Evolutionary conservation across 768 basidiomycete species (phyloP).

Genomic region (Lactifluus echinatus): DNA sequence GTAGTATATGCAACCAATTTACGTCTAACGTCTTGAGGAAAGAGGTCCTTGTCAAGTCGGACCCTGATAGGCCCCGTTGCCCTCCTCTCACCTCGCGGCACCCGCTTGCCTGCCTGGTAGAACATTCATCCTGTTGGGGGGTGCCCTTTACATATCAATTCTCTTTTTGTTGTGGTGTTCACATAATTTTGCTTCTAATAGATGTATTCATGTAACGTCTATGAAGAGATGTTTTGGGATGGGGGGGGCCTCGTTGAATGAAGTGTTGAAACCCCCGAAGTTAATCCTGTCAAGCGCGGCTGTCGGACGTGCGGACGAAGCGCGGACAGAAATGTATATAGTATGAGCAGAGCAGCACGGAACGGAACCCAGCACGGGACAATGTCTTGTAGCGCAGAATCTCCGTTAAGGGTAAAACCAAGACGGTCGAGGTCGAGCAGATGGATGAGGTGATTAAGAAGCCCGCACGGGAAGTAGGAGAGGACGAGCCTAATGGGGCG

Average conservation of each 20-base stretch:
- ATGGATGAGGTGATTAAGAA: slow-evolving; percentile 8
- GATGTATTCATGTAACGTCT: background rate
- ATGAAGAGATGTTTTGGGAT: background rate
- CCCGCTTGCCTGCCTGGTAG: background rate
- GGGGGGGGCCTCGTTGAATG: background rate
- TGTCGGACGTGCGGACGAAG: slow-evolving; percentile 7
- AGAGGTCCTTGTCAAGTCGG: background rate
- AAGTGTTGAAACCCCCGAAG: background rate
- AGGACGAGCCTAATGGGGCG: slow-evolving; percentile 12
- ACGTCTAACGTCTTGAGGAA: background rate
- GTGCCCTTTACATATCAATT: background rate
- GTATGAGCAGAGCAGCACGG: background rate
- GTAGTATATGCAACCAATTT: background rate
- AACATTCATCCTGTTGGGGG: background rate
- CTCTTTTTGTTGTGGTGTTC: background rate
- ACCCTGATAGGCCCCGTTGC: background rate
- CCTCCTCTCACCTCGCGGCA: background rate
- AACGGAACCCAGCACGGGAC: background rate
- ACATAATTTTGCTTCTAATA: background rate
- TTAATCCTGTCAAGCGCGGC: background rate
- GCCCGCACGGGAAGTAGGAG: slow-evolving; percentile 2
- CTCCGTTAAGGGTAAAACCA: background rate
- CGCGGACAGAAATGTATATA: background rate
- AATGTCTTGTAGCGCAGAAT: background rate
- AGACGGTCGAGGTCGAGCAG: background rate